Evolutionary conservation across 2,329 filamentous ascomycete genomes (phyloP).

Genomic region (Calycina herbarum): DNA sequence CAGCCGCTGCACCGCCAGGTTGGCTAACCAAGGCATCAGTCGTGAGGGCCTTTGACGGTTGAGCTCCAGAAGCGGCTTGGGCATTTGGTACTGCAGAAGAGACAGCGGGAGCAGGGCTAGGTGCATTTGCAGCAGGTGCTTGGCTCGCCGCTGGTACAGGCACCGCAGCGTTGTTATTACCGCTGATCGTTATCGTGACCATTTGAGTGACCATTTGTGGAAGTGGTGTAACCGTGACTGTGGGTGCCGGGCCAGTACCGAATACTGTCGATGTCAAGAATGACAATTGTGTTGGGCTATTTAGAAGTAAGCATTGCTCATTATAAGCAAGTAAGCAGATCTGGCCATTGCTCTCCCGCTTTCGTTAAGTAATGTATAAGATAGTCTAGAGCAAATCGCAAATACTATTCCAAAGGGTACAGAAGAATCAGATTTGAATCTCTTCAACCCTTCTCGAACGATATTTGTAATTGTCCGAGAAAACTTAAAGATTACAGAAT

Average conservation of each 20-base stretch:
- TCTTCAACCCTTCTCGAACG: background rate
- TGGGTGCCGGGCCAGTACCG: conserved; percentile 35
- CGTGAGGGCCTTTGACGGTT: background rate
- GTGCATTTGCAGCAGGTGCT: no score
- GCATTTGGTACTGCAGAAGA: background rate
- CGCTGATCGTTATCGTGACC: conserved; percentile 19
- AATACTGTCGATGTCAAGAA: conserved; percentile 42
- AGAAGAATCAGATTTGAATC: background rate
- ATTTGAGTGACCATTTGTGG: conserved; percentile 28
- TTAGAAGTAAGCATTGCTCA: background rate
- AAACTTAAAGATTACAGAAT: background rate
- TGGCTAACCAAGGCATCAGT: no score
- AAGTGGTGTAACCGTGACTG: conserved; percentile 42
- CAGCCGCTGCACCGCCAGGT: background rate
- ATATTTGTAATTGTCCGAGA: background rate
- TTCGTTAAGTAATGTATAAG: background rate
- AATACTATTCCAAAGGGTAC: background rate
- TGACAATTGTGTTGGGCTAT: conserved; percentile 35
- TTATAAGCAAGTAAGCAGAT: background rate
- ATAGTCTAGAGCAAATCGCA: background rate
- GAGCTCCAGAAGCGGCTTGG: background rate
- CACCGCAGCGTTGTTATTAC: conserved; percentile 12
- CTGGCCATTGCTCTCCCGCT: background rate
- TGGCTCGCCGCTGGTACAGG: background rate
- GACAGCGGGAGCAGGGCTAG: background rate